These are phyloP conservation scores for Xylariaceae sp. DNA, from an alignment of 2,329 filamentous ascomycete species.

Conservation along the genomic window DNA sequence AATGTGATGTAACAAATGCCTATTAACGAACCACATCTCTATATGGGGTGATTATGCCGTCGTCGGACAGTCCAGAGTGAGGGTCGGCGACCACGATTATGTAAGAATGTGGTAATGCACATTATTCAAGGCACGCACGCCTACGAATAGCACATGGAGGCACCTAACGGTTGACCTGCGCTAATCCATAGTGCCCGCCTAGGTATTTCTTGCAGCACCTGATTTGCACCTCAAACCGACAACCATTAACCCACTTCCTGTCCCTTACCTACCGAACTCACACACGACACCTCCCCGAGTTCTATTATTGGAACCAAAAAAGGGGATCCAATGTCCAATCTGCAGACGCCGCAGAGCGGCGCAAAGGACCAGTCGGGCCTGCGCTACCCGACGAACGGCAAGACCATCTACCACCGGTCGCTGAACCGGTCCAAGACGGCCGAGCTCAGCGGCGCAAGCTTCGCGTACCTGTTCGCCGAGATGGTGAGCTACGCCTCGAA, in stretches of 20 bases:
- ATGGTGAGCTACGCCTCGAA: constrained; percentile 95
- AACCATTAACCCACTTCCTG: neutral
- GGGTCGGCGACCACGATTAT: neutral
- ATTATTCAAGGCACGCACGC: neutral
- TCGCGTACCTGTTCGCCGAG: constrained; percentile 93
- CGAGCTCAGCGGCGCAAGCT: constrained; percentile 87
- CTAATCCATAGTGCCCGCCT: neutral
- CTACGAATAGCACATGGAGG: neutral
- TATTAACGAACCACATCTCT: no score
- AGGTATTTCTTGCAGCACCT: neutral
- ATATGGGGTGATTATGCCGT: no score
- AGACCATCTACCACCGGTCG: constrained; percentile 96
- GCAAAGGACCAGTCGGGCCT: constrained; percentile 57
- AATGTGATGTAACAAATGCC: neutral
- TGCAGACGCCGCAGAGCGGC: constrained; percentile 42
- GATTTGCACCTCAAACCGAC: neutral
- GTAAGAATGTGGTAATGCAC: neutral
- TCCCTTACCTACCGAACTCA: no score
- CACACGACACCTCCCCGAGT: neutral
- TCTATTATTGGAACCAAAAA: no score
- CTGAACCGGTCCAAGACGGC: constrained; percentile 83
- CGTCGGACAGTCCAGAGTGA: no score
- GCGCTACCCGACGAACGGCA: constrained; percentile 85
- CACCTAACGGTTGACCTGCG: no score
- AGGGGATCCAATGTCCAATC: constrained; percentile 42